Evolutionary conservation across 2,329 filamentous ascomycete species (phyloP), one percentile per base, ranked within the genome.

Genomic region (Trichoderma sp.): DNA sequence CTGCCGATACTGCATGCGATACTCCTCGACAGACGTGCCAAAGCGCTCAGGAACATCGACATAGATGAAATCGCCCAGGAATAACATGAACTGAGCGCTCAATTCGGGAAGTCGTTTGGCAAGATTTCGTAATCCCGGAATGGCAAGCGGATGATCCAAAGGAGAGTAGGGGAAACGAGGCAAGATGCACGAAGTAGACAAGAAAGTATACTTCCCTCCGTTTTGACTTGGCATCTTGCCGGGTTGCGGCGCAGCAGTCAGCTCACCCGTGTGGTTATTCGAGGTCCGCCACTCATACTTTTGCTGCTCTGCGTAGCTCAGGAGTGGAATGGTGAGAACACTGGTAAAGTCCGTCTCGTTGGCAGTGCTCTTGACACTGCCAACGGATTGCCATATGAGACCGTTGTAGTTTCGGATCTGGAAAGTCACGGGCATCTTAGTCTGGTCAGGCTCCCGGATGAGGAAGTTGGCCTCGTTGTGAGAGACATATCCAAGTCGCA

Each of bases 141-240:
- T 91, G 12, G 90, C 86, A 3, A 98, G 84, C 0, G 94, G 88
- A 75, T 97, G 92, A 45, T 92, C 87, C n/a, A 93, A 79, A 0
- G 92, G 91, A 52, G 86, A 92, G 79, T 99, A 99, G 0, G 95
- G 95, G 67, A 98, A 93, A 19, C 93, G 90, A 12, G 91, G 90
- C 73, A 97, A 92, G 74, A 98, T 93, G 79, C 95, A 99, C 50
- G 93, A 97, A 0, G 93, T 95, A 4, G 94, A 93, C 8, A 98
- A 80, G 76, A 99, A 99, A 0, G 92, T 97, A 73, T 97, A 94
- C 67, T 88, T 89, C 48, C 89, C 90, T 59, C 89, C 84, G 52
- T 85, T 84, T 5, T 85, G 83, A 17, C 84, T 80, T 0, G 88
- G 86, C 70, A 86, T 84, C 2, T 86, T 83, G 12, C 93, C 93